Percentiles rank a stretch among this genome's conserved stretches.
Conservation (phyloP, 495 filamentous ascomycete genomes). For the Lineolata rhizophorae region DNA sequence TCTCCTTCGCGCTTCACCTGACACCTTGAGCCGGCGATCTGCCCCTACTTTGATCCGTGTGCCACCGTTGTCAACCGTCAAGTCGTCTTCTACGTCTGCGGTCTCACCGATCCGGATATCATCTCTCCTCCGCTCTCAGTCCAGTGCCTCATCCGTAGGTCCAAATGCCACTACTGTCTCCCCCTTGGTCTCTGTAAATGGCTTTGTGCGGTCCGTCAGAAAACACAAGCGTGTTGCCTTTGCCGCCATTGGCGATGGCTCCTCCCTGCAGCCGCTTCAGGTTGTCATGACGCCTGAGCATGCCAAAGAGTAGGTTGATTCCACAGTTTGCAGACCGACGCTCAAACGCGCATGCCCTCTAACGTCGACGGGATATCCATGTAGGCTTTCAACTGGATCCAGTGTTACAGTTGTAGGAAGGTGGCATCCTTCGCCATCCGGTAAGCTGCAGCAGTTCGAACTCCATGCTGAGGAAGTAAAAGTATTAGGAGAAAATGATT, state of each 20-base stretch:
- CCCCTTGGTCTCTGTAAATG: no score
- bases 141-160: no score
- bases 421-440: conserved; percentile 52
- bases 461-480: conserved; percentile 45
- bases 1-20: no score
- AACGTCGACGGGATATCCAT: no score
- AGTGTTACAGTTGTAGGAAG: conserved; percentile 58
- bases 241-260: conserved; percentile 73
- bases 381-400: conserved; percentile 56
- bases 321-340: neutral
- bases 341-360: no score
- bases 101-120: no score
- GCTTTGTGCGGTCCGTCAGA: conserved; percentile 65
- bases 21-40: no score
- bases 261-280: conserved; percentile 57
- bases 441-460: conserved; percentile 55
- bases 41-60: no score
- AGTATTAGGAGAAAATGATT: conserved; percentile 53
- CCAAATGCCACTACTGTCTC: no score
- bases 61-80: no score
- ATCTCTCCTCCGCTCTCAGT: no score
- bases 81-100: no score
- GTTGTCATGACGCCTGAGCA: conserved; percentile 56
- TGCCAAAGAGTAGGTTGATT: conserved; percentile 50
- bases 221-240: conserved; percentile 71